A percentile compares a stretch with the other conserved stretches of the same genome.
These are phyloP conservation scores for Neobulgaria alba DNA, from an alignment of 2,329 filamentous ascomycete species.

Conservation along the genomic window DNA sequence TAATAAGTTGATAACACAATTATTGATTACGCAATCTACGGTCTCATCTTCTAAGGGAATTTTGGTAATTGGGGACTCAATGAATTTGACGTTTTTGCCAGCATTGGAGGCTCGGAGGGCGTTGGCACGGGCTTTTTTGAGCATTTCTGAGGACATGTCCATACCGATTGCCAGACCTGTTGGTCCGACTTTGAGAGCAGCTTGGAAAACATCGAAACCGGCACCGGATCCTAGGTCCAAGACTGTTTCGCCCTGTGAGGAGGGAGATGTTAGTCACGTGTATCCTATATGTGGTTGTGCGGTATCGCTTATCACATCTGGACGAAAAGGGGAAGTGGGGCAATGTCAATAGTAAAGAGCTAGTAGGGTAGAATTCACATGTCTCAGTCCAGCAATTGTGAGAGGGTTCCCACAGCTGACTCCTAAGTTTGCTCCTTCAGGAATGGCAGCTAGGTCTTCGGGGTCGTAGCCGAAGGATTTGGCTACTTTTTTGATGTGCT, in stretches of 20 bases:
- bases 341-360: constrained; percentile 24
- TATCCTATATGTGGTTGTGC: too few species aligned
- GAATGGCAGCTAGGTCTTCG: constrained; percentile 14
- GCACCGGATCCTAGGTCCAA: constrained; percentile 49
- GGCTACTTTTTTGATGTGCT: constrained; percentile 31
- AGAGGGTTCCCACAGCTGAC: constrained; percentile 19
- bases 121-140: constrained; percentile 40
- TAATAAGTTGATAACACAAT: constrained; percentile 55
- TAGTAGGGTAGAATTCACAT: constrained; percentile 3
- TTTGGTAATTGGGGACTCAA: constrained; percentile 42
- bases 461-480: constrained; percentile 43
- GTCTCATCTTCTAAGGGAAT: constrained; percentile 36
- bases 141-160: constrained; percentile 58
- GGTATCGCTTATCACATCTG: too few species aligned
- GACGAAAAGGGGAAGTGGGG: too few species aligned
- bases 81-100: constrained; percentile 40
- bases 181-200: constrained; percentile 39
- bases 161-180: constrained; percentile 45
- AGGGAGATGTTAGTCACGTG: too few species aligned
- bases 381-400: constrained; percentile 10
- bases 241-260: constrained; percentile 44
- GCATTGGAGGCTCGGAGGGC: constrained; percentile 30
- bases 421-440: constrained; percentile 18
- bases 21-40: constrained; percentile 51
- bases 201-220: constrained; percentile 49